Base-by-base conservation (phyloP, 257 asterid species). In the Nicotiana tabacum region DNA sequence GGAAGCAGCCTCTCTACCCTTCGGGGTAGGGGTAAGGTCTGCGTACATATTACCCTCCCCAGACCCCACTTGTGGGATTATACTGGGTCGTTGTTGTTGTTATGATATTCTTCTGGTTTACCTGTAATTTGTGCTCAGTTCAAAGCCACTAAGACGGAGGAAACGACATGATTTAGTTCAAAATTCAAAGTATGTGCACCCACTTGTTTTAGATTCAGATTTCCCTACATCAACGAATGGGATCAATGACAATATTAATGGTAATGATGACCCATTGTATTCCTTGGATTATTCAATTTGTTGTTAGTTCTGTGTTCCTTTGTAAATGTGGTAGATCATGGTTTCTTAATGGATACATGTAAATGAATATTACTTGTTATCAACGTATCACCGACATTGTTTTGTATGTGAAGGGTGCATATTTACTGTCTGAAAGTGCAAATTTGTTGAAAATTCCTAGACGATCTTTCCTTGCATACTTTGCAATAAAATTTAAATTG, bases 211-310 rank as follows among this genome's bases (percentile, higher is more conserved):
- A 64, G 92, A 89, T 83, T 86, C 97, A 57, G 97, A 89, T 61
- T 77, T 88, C 51, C 98, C 92, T 6, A 90, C 80, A 78, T 83
- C 93, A 37, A 69, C 85, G 77, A 83, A 83, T 72, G 92, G 83
- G 86, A 89, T 88, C 86, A 91, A 89, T 68, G 96, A 88, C 85
- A 93, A 90, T 89, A 87, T 86, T 79, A 92, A 91, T 90, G 98
- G 99, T 94, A 76, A 92, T 60, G 84, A 13, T 13, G 27, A 51
- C 66, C 64, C 64, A 76, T 51, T 27, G 64, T 21, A 15, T 76
- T 76, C 64, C 46, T 51, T 51, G 46, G 62, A 74, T 74, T 74
- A 27, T 48, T 27, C 13, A 1, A 43, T 46, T 32, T 46, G 78
- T 48, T 74, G 58, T 33, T 74, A 27, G 43, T 74, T 48, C 4